Evolutionary conservation across 1,139 yeast species (phyloP).

Genomic region (Taiozyma sp.): DNA sequence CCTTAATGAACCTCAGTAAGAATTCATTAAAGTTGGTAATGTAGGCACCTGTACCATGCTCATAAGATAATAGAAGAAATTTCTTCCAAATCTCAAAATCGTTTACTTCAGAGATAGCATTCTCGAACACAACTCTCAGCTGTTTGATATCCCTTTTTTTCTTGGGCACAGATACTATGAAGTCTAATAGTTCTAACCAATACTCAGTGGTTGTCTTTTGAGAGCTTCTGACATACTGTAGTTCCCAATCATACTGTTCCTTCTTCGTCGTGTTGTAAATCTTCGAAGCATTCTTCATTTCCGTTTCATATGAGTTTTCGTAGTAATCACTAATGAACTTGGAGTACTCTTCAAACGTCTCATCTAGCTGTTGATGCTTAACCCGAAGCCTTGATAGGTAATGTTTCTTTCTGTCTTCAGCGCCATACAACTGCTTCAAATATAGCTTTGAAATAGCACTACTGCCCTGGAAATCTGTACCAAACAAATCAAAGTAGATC

Average conservation of each 20-base stretch:
- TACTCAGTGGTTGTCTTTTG: constrained; percentile 17
- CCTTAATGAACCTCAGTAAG: constrained; percentile 3
- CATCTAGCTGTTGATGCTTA: constrained; percentile 35
- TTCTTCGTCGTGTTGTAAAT: constrained; percentile 27
- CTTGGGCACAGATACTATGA: constrained; percentile 4
- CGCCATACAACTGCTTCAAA: not conserved
- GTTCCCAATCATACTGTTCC: constrained; percentile 24
- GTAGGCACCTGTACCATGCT: not conserved
- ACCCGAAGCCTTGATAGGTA: constrained; percentile 29
- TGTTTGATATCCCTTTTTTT: constrained; percentile 5
- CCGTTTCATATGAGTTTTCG: constrained; percentile 27
- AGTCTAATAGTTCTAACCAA: constrained; percentile 35
- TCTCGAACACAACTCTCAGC: constrained; percentile 6
- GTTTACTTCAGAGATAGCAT: constrained; percentile 4
- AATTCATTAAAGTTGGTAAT: not conserved
- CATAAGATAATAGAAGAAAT: constrained; percentile 4
- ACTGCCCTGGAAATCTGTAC: constrained; percentile 1
- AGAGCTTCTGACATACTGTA: constrained; percentile 28
- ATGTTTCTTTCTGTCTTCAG: constrained; percentile 21
- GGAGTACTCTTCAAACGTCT: constrained; percentile 35
- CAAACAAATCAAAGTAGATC: not conserved
- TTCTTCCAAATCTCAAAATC: constrained; percentile 6
- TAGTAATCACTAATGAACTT: constrained; percentile 29
- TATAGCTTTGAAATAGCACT: not conserved
- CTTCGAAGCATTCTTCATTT: constrained; percentile 31